Evolutionary conservation across 1,284 basidiomycete genomes (phyloP).

Genomic region (Puccinia sorghi): DNA sequence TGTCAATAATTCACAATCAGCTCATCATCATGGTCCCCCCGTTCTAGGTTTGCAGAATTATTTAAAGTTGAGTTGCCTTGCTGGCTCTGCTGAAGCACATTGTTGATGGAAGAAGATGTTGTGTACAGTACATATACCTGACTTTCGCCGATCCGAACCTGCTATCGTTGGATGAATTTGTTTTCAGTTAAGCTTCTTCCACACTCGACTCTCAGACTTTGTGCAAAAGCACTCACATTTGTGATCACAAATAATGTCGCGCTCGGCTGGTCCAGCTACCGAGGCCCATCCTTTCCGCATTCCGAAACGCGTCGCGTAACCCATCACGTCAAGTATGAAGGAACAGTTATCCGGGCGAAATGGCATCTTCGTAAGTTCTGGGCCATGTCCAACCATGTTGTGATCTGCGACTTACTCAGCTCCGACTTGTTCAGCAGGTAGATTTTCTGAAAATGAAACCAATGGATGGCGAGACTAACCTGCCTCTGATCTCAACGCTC

Average conservation of each 20-base stretch:
- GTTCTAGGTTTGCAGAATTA: conserved; percentile 42
- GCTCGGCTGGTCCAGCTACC: conserved; percentile 21
- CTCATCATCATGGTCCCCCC: not conserved
- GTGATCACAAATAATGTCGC: not conserved
- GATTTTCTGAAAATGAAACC: too few relatives aligned
- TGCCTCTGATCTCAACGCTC: too few relatives aligned
- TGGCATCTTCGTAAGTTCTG: too few relatives aligned
- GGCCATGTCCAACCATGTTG: too few relatives aligned
- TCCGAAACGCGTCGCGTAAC: too few relatives aligned
- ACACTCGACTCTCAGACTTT: not conserved
- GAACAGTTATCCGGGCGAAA: too few relatives aligned
- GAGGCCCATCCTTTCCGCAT: conserved; percentile 47
- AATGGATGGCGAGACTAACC: too few relatives aligned
- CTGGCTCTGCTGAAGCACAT: not conserved
- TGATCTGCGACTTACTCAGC: too few relatives aligned
- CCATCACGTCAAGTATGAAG: too few relatives aligned
- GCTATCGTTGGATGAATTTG: conserved; percentile 48
- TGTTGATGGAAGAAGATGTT: not conserved
- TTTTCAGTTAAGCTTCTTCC: conserved; percentile 46
- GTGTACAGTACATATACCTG: conserved; percentile 38
- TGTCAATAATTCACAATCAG: not conserved
- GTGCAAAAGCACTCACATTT: not conserved
- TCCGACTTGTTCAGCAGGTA: too few relatives aligned
- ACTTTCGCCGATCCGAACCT: conserved; percentile 44
- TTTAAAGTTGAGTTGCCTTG: conserved; percentile 34